Evolutionary conservation across 2,329 filamentous ascomycete genomes (phyloP).

Genomic region (Phialophora chinensis): DNA sequence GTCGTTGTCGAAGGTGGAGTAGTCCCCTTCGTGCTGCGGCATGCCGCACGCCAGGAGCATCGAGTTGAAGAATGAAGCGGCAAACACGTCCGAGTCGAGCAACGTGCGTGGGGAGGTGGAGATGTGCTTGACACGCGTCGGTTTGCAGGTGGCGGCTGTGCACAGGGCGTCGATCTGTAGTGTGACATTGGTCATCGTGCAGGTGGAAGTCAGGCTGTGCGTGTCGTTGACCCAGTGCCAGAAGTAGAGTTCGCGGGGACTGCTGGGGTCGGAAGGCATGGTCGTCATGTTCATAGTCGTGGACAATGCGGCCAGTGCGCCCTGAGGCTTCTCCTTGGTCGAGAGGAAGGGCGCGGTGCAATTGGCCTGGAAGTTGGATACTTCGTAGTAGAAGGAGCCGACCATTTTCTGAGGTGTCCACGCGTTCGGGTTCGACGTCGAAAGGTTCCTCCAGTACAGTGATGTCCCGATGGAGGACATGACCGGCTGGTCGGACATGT

Average conservation of each 20-base stretch:
- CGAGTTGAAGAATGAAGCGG: constrained; percentile 20
- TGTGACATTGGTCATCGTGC: constrained; percentile 12
- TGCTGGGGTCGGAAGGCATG: background rate
- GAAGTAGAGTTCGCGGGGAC: constrained; percentile 20
- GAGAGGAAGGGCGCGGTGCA: constrained; percentile 22
- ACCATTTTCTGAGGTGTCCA: constrained; percentile 24
- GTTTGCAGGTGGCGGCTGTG: constrained; percentile 22
- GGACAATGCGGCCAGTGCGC: constrained; percentile 8
- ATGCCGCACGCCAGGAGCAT: constrained; percentile 16
- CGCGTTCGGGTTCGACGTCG: background rate
- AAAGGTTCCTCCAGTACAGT: constrained; percentile 10
- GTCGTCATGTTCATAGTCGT: constrained; percentile 25
- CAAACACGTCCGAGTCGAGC: constrained; percentile 30
- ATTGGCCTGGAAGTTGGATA: constrained; percentile 21
- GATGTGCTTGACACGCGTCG: constrained; percentile 20
- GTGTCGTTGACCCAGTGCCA: constrained; percentile 22
- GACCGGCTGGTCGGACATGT: constrained; percentile 23
- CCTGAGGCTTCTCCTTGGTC: constrained; percentile 13
- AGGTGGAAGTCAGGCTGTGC: constrained; percentile 14
- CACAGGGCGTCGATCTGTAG: constrained; percentile 22
- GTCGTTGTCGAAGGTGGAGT: constrained; percentile 8
- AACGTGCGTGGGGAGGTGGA: constrained; percentile 24
- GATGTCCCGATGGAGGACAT: constrained; percentile 25
- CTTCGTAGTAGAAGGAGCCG: constrained; percentile 16
- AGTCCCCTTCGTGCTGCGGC: constrained; percentile 12